Base-by-base conservation (phyloP, 2,329 filamentous ascomycete species). In the Aspergillus hortae region DNA sequence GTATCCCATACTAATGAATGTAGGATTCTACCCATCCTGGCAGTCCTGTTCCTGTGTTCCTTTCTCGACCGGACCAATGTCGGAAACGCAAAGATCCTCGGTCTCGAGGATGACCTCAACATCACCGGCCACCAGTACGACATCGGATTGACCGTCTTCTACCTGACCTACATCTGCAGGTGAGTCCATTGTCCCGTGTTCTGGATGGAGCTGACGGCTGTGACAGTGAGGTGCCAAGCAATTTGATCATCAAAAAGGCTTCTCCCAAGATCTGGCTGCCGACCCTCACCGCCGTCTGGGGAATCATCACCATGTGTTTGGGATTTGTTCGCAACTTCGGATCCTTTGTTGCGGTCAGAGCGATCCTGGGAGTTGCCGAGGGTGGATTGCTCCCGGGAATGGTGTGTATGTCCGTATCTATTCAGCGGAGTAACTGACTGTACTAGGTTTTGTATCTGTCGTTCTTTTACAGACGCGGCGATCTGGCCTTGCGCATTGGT, bases 21-120 rank as follows among this genome's bases (percentile, higher is more conserved):
- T 51, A 86, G 82, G 45, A 80, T 87, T 23, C 71, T 87, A 6
- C 84, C 85, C 0, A 69, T 85, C 6, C 75, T 89, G n/a, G 79
- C 83, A 0, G 61, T 87, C 0, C 71, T 88, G 1, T 87, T 87
- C 58, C 74, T 88, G 9, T 87, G 82, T 69, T 87, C 84, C 1
- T 81, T 82, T 56, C 74, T 82, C 50, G 86, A 89, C 67, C 79
- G 87, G 40, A 87, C 85, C n/a, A 89, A 89, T 63, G 83, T 89
- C 35, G 86, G 86, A 35, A 88, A 89, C 61, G 86, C 85, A 21
- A 83, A 83, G 55, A 82, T 88, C 7, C 77, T 86, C 47, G 80
- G 82, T 0, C 74, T 89, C 12, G 81, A 86, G 58, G 58, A 71
- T 1, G 81, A 85, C 60, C 66, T 87, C 2, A 64, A 72, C 42